phyloP scores from a whole-genome alignment of 163 green algal species.

The Scenedesmus sp. region DNA sequence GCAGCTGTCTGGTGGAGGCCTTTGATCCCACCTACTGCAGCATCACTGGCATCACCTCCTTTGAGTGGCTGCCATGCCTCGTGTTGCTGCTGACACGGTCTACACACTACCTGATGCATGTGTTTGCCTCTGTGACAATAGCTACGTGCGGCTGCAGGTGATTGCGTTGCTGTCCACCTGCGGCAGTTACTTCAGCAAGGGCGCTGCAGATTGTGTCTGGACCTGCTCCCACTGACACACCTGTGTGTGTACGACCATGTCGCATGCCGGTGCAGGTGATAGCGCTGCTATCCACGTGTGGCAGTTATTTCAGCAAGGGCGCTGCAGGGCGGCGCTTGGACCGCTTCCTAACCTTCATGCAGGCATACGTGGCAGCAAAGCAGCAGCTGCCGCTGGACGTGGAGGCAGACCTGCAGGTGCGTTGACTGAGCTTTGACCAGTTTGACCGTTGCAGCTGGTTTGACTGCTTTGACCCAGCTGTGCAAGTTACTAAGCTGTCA shows the following conservation, averaged over 20 bases:
- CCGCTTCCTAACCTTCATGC: constrained; percentile 89
- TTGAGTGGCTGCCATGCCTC: too few species aligned
- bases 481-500: neutral
- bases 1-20: neutral
- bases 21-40: too few species aligned
- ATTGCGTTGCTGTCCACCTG: constrained; percentile 88
- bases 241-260: neutral
- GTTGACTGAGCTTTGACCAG: neutral
- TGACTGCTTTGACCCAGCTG: neutral
- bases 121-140: too few species aligned
- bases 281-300: constrained; percentile 88
- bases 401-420: constrained; percentile 92
- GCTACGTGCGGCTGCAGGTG: constrained; percentile 54
- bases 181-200: constrained; percentile 88
- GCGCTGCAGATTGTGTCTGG: constrained; percentile 23
- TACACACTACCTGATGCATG: too few species aligned
- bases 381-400: constrained; percentile 89
- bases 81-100: too few species aligned
- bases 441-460: neutral
- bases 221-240: neutral
- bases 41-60: too few species aligned
- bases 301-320: constrained; percentile 87
- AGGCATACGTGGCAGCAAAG: constrained; percentile 91
- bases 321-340: constrained; percentile 77
- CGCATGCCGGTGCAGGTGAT: constrained; percentile 62